Evolutionary conservation across 106 monocot species (phyloP).

Genomic region (Triglochin maritima): DNA sequence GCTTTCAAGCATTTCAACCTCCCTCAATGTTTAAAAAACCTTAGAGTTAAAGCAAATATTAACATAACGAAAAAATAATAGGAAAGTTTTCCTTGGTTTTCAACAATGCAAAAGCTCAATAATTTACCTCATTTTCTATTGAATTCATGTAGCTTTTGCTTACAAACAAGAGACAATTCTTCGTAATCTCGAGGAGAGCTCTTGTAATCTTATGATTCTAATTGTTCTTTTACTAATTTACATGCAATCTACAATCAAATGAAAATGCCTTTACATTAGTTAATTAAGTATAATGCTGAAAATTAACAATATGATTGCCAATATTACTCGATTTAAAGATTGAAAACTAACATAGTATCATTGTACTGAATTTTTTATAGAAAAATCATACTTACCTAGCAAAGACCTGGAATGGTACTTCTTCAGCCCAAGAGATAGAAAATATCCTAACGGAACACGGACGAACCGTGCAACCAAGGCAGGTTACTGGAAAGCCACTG

Average conservation of each 20-base stretch:
- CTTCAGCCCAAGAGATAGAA: constrained; percentile 85
- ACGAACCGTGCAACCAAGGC: constrained; percentile 80
- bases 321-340: too few relatives aligned
- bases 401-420: constrained; percentile 97
- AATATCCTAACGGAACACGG: constrained; percentile 86
- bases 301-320: too few relatives aligned
- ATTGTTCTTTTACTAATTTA: too few relatives aligned
- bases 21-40: neutral
- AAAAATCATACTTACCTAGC: constrained; percentile 85
- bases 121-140: too few relatives aligned
- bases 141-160: too few relatives aligned
- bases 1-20: constrained; percentile 1
- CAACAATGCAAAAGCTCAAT: neutral
- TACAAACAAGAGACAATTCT: too few relatives aligned
- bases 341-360: too few relatives aligned
- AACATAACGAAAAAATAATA: neutral
- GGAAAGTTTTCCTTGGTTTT: neutral
- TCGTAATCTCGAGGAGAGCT: too few relatives aligned
- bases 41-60: neutral
- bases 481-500: constrained; percentile 95
- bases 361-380: constrained; percentile 16
- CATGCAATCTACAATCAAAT: too few relatives aligned
- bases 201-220: too few relatives aligned
- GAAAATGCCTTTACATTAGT: too few relatives aligned
- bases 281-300: too few relatives aligned